These are phyloP conservation scores for Pyrrhoderma lamaoense DNA, from an alignment of 1,284 basidiomycete genomes.

Conservation along the genomic window DNA sequence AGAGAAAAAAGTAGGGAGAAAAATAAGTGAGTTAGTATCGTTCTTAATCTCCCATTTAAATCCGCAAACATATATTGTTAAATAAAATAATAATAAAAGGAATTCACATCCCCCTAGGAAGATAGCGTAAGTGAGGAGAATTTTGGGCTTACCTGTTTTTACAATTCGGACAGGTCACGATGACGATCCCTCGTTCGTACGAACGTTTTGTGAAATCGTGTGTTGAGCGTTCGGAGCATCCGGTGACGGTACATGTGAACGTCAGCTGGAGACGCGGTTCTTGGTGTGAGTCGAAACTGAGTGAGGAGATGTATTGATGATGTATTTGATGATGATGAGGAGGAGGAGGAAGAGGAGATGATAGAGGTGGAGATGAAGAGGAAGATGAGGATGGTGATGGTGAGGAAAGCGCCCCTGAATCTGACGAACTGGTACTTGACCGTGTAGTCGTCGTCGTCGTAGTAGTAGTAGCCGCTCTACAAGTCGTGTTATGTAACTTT, in stretches of 20 bases:
- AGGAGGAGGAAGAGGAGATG: too few species aligned
- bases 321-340: neutral
- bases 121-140: conserved; percentile 9
- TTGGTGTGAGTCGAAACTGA: neutral
- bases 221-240: conserved; percentile 76
- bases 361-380: conserved; percentile 26
- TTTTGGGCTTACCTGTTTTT: conserved; percentile 61
- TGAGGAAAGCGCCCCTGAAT: neutral
- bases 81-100: too few species aligned
- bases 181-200: conserved; percentile 85
- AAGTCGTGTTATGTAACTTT: too few species aligned
- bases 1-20: neutral
- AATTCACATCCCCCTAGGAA: too few species aligned
- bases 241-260: conserved; percentile 81
- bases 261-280: conserved; percentile 67
- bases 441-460: conserved; percentile 12
- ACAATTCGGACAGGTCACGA: conserved; percentile 89
- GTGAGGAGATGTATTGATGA: conserved; percentile 21
- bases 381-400: too few species aligned
- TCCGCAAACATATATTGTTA: too few species aligned
- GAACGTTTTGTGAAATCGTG: conserved; percentile 84
- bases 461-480: conserved; percentile 6
- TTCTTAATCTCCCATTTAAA: neutral
- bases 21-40: neutral
- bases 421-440: neutral